Percentiles rank a stretch among this genome's conserved stretches.
Evolutionary conservation across 2,329 filamentous ascomycete genomes (phyloP).

Genomic region (Penicillium brasilianum): DNA sequence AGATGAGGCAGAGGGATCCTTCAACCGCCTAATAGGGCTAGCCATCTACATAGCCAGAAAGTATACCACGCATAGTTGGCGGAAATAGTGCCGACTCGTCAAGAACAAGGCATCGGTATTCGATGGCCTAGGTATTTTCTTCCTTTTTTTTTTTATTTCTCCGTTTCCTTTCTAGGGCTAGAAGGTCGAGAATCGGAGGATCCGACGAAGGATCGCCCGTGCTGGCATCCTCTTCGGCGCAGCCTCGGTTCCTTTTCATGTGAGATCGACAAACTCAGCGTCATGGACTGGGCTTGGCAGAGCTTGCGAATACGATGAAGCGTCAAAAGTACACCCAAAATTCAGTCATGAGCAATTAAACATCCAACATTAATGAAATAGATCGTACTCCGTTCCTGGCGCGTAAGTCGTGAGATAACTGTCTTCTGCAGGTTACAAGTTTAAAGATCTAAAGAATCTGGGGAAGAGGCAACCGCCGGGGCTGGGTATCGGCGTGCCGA

Average conservation of each 20-base stretch:
- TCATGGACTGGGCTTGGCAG: slow-evolving; percentile 14
- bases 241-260: slow-evolving; percentile 25
- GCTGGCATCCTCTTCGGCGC: neutral
- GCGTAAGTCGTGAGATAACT: no score
- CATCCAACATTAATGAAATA: neutral
- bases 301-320: neutral
- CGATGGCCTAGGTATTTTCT: neutral
- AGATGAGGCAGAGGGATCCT: neutral
- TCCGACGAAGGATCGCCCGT: slow-evolving; percentile 7
- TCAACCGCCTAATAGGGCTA: neutral
- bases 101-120: neutral
- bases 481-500: slow-evolving; percentile 1
- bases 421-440: neutral
- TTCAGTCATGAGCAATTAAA: neutral
- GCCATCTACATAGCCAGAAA: neutral
- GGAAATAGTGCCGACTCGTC: neutral
- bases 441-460: neutral
- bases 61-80: neutral
- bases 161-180: neutral
- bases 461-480: neutral
- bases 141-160: neutral
- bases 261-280: slow-evolving; percentile 31
- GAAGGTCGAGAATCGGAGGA: neutral
- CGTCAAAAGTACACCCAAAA: neutral
- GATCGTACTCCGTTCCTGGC: neutral